Base-by-base conservation (phyloP, 305 asterid species). In the Plantago coronopus region DNA sequence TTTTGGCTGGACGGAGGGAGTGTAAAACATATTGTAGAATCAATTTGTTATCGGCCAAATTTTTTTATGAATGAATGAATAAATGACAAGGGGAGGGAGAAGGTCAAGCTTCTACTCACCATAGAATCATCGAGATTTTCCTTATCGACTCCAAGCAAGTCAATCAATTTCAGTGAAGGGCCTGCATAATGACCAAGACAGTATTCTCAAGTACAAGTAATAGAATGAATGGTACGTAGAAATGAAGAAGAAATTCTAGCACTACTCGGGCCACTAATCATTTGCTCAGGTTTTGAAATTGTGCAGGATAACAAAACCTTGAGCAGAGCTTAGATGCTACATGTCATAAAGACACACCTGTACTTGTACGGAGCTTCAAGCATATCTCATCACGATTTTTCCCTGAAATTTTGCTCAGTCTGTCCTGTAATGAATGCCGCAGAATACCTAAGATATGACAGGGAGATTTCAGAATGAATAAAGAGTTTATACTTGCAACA, bases 71-170 rank as follows among this genome's bases (percentile, higher is more conserved):
- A 5, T 54, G 27, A 50, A 27, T 37, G 2, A 37, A 37, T 37
- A 25, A 54, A 54, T 23, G 16, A 54, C 21, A 25, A 54, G 11
- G 17, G 13, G 11, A 9, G 13, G 11, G 1, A 37, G 3, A 37
- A 37, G 43, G 13, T 37, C 13, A 54, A 27, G 58, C 25, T 54
- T 25, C 17, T 54, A 78, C 89, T 88, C 70, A 88, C 96, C 86
- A 88, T 69, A 57, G 96, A 76, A 76, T 88, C 94, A 61, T 86
- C 95, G 19, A 86, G 85, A 66, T 69, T 80, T 68, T 87, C 88
- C 76, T 88, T 88, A 47, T 88, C 95, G 31, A 81, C 91, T n/a
- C 95, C 96, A 70, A 95, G 95, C 75, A 88, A 79, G 82, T 88
- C 96, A 69, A 86, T 66, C 83, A 88, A 74, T 81, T 88, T 88